These are phyloP conservation scores for Arthonia radiata DNA, from an alignment of 495 filamentous ascomycete genomes.

Conservation along the genomic window DNA sequence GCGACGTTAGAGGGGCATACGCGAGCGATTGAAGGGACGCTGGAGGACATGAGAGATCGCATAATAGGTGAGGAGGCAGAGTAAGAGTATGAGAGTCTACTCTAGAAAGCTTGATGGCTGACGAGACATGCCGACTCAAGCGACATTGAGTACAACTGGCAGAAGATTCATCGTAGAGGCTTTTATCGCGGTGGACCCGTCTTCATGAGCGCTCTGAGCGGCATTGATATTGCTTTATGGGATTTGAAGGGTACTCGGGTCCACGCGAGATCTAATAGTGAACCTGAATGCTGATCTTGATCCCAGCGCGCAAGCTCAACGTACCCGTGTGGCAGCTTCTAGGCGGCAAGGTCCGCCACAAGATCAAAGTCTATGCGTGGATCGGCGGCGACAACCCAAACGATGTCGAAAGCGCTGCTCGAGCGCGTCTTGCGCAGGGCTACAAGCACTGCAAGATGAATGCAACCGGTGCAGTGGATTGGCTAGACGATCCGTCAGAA, in stretches of 20 bases:
- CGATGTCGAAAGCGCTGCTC: conserved; percentile 42
- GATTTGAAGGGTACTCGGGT: no score
- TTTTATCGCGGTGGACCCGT: conserved; percentile 72
- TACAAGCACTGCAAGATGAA: conserved; percentile 65
- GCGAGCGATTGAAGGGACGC: conserved; percentile 48
- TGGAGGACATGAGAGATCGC: conserved; percentile 37
- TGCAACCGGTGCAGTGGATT: conserved; percentile 52
- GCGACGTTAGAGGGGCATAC: conserved; percentile 54
- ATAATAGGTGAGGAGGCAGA: conserved; percentile 49
- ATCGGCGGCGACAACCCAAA: conserved; percentile 59
- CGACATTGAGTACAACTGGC: conserved; percentile 67
- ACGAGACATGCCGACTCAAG: conserved; percentile 20
- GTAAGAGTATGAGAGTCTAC: conserved; percentile 17
- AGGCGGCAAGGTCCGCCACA: conserved; percentile 51
- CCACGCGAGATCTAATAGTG: no score
- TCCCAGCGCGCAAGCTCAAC: conserved; percentile 21
- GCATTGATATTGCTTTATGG: conserved; percentile 68
- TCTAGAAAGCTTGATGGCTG: no score
- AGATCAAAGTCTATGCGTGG: conserved; percentile 63
- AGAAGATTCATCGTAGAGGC: conserved; percentile 38
- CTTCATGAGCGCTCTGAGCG: conserved; percentile 56
- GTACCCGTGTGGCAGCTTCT: conserved; percentile 53
- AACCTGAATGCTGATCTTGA: conserved; percentile 1
- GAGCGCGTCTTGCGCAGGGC: conserved; percentile 40
- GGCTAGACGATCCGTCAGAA: conserved; percentile 46